Conservation (phyloP, 2,329 filamentous ascomycete genomes). For the Phaeosphaeria sp. region DNA sequence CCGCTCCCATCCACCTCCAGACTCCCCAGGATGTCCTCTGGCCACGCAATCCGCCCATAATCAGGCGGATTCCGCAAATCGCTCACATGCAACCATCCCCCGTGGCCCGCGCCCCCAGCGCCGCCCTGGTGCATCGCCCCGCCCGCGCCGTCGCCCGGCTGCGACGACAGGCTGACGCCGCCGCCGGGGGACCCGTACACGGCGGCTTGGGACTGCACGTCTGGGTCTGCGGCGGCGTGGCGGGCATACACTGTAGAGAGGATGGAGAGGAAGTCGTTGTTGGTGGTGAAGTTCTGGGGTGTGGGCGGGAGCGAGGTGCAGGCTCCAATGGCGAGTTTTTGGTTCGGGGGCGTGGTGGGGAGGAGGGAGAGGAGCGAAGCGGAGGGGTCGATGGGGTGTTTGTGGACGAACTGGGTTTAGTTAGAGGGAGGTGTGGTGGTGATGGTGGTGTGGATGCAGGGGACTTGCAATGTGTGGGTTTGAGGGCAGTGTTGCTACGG, state of each 20-base stretch:
- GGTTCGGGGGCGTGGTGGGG: slow-evolving; percentile 60
- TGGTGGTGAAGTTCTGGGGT: slow-evolving; percentile 62
- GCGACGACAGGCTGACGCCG: slow-evolving; percentile 53
- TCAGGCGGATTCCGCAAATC: slow-evolving; percentile 67
- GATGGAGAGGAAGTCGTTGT: slow-evolving; percentile 62
- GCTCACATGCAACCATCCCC: slow-evolving; percentile 69
- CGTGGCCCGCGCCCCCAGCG: slow-evolving; percentile 56
- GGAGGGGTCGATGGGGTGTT: slow-evolving; percentile 47
- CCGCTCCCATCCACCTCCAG: slow-evolving; percentile 66
- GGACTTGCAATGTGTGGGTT: slow-evolving; percentile 51
- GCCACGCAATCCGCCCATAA: slow-evolving; percentile 69
- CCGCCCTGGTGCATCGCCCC: slow-evolving; percentile 65
- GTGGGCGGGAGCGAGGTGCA: slow-evolving; percentile 63
- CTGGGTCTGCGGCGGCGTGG: slow-evolving; percentile 62
- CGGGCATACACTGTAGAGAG: slow-evolving; percentile 62
- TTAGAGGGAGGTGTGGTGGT: background rate
- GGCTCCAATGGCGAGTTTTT: slow-evolving; percentile 62
- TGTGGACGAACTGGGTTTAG: slow-evolving; percentile 57
- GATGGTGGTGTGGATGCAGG: background rate
- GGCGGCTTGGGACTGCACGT: slow-evolving; percentile 63
- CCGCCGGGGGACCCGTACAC: slow-evolving; percentile 66
- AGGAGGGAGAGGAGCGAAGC: slow-evolving; percentile 63
- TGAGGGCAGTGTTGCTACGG: slow-evolving; percentile 50
- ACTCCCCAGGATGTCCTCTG: slow-evolving; percentile 71
- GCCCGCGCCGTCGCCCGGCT: slow-evolving; percentile 58